Evolutionary conservation across 176 grass and related monocot species (phyloP).

Genomic region (Coix lacrymajobi): DNA sequence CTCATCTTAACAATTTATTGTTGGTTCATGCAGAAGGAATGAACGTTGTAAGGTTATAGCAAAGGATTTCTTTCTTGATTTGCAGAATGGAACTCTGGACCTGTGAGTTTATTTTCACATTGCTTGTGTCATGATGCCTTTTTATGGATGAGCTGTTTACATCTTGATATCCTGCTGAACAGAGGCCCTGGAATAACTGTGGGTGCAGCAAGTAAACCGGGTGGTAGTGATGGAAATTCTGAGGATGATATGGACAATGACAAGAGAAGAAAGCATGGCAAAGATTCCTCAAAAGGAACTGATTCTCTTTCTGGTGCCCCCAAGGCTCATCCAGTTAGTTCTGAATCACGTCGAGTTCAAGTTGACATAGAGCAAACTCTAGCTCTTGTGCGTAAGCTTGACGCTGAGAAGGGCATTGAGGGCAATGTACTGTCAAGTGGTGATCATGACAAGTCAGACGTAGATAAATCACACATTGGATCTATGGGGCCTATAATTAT

Average conservation of each 20-base stretch:
- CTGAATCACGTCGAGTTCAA: constrained; percentile 69
- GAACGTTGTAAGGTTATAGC: constrained; percentile 41
- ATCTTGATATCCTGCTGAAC: constrained; percentile 36
- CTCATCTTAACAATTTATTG: constrained; percentile 15
- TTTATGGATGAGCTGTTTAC: constrained; percentile 32
- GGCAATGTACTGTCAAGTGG: constrained; percentile 64
- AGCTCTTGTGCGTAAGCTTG: constrained; percentile 68
- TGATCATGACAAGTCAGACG: constrained; percentile 62
- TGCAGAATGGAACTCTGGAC: constrained; percentile 86
- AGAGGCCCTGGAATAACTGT: constrained; percentile 75
- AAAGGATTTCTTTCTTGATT: constrained; percentile 91
- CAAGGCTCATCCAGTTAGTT: constrained; percentile 71
- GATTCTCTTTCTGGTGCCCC: constrained; percentile 63
- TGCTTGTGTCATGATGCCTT: constrained; percentile 5
- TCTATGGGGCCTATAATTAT: constrained; percentile 99
- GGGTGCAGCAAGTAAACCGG: constrained; percentile 40
- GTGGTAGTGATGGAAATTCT: constrained; percentile 76
- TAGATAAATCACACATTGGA: constrained; percentile 85
- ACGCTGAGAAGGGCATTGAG: constrained; percentile 83
- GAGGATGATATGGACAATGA: constrained; percentile 78
- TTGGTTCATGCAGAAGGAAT: constrained; percentile 45
- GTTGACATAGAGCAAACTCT: constrained; percentile 76
- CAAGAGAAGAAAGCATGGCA: constrained; percentile 77
- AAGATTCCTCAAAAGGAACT: constrained; percentile 58
- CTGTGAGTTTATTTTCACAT: constrained; percentile 51